Evolutionary conservation across 1,139 yeast genomes (phyloP).

Genomic region (Yamadazyma pseudoaaseri): DNA sequence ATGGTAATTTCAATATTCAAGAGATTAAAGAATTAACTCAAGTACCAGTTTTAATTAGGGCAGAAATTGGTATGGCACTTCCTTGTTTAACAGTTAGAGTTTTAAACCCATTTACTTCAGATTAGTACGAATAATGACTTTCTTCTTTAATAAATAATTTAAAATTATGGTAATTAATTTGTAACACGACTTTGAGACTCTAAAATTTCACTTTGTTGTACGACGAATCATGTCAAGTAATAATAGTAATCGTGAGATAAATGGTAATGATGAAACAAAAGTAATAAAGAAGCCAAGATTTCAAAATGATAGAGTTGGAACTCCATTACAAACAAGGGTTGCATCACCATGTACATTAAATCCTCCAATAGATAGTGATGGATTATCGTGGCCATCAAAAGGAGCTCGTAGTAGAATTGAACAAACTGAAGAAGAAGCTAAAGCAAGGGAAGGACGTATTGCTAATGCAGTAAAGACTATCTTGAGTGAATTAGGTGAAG

Average conservation of each 20-base stretch:
- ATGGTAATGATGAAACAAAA: constrained; percentile 15
- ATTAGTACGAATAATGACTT: constrained; percentile 6
- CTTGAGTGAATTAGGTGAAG: constrained; percentile 87
- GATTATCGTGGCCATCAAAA: constrained; percentile 90
- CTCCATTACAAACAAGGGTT: constrained; percentile 73
- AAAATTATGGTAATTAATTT: not conserved
- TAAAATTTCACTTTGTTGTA: too few species aligned
- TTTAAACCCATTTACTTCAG: constrained; percentile 72
- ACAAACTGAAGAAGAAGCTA: constrained; percentile 59
- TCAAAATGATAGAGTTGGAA: constrained; percentile 15
- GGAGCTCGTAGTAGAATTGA: constrained; percentile 81
- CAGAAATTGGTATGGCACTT: constrained; percentile 91
- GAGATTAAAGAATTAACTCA: constrained; percentile 75
- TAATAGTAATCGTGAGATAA: too few species aligned
- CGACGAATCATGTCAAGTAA: too few species aligned
- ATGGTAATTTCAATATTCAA: constrained; percentile 67
- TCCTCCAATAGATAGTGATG: constrained; percentile 88
- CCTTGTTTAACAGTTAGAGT: constrained; percentile 94
- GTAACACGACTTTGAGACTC: not conserved
- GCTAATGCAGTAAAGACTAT: constrained; percentile 85
- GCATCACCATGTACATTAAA: constrained; percentile 80
- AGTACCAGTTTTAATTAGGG: constrained; percentile 83
- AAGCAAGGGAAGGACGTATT: constrained; percentile 66
- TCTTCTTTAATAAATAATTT: not conserved
- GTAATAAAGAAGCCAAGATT: constrained; percentile 27